A percentile compares a stretch with the other conserved stretches of the same genome.
These are phyloP conservation scores for Umbelopsis isabellina DNA, from an alignment of 192 early-diverging fungal species.

Conservation along the genomic window DNA sequence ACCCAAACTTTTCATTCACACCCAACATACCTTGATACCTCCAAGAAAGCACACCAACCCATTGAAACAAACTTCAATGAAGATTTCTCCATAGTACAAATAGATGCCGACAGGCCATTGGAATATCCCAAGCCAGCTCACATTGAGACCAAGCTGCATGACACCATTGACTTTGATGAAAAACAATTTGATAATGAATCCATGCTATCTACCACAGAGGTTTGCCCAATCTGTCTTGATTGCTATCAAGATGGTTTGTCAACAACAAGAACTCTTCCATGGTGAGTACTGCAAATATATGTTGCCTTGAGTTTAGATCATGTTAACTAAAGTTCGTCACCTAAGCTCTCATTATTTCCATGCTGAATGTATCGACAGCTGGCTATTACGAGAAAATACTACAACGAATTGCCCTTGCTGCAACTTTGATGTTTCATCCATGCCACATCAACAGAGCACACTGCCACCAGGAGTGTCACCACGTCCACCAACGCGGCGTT, in stretches of 20 bases:
- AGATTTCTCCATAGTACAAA: not conserved
- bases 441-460: not conserved
- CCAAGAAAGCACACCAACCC: not conserved
- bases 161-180: not conserved
- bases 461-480: too few relatives aligned
- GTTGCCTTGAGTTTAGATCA: too few relatives aligned
- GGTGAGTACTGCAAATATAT: not conserved
- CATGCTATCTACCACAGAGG: not conserved
- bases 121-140: not conserved
- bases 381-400: constrained; percentile 10
- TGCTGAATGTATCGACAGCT: not conserved
- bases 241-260: not conserved
- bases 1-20: not conserved
- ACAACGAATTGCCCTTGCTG: constrained; percentile 14
- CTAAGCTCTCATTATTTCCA: constrained; percentile 7
- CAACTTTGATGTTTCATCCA: constrained; percentile 1
- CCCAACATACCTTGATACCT: too few relatives aligned
- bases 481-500: not conserved
- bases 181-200: not conserved
- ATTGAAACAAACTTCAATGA: not conserved
- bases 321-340: too few relatives aligned
- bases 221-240: constrained; percentile 13
- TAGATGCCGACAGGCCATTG: not conserved
- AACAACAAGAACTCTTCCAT: constrained; percentile 4
- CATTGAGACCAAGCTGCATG: not conserved